Conservation (phyloP, 371 early-diverging fungal species). For the Blastocladiella emersonii region DNA sequence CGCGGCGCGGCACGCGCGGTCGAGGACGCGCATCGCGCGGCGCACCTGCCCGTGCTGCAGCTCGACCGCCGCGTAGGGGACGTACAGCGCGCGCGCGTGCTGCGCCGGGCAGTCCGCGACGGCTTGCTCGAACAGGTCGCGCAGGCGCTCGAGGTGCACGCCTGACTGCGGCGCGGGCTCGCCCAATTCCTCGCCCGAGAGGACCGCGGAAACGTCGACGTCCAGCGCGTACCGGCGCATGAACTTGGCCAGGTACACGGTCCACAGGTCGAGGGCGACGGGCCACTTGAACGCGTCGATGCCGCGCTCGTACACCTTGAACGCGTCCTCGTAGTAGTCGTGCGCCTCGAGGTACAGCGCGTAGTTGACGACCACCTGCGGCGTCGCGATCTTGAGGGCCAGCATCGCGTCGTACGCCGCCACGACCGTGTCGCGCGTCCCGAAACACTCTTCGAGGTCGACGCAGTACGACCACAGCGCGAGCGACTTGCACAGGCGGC, state of each 20-base stretch:
- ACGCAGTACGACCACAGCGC: slow-evolving; percentile 88
- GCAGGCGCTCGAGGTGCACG: slow-evolving; percentile 71
- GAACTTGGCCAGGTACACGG: slow-evolving; percentile 80
- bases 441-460: slow-evolving; percentile 88
- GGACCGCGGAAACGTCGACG: not conserved
- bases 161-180: slow-evolving; percentile 20
- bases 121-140: slow-evolving; percentile 94
- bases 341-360: slow-evolving; percentile 79
- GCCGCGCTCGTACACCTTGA: slow-evolving; percentile 89
- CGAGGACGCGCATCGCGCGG: slow-evolving; percentile 86
- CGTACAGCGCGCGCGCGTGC: slow-evolving; percentile 68
- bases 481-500: slow-evolving; percentile 76
- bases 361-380: slow-evolving; percentile 88
- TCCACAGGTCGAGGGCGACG: slow-evolving; percentile 94
- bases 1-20: slow-evolving; percentile 65
- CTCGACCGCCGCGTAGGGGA: slow-evolving; percentile 89
- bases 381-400: slow-evolving; percentile 86
- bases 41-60: slow-evolving; percentile 84
- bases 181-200: slow-evolving; percentile 14
- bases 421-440: slow-evolving; percentile 64
- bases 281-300: slow-evolving; percentile 91
- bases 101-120: slow-evolving; percentile 73
- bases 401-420: slow-evolving; percentile 83
- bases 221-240: slow-evolving; percentile 49
- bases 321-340: slow-evolving; percentile 85